Percentiles rank a stretch among this genome's conserved stretches.
Evolutionary conservation across 148 eudicot genomes (phyloP).

Genomic region (Cornus kousa): DNA sequence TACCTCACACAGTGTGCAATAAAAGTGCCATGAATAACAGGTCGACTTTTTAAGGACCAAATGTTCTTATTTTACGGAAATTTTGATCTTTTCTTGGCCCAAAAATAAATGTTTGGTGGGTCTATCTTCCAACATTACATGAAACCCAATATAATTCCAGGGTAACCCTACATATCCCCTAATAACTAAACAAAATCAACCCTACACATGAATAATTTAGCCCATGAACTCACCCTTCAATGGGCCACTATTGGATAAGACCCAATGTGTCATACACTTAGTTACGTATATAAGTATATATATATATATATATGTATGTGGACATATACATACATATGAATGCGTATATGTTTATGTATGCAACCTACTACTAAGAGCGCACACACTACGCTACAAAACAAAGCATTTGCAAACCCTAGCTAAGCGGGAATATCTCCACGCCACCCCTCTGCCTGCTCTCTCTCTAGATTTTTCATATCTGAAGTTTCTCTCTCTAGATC

Average conservation of each 20-base stretch:
- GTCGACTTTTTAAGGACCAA: too few relatives aligned
- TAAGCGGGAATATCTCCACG: background rate
- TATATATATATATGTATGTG: too few relatives aligned
- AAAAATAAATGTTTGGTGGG: background rate
- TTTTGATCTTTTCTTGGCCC: background rate
- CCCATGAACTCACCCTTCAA: background rate
- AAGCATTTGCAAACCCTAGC: conserved; percentile 2
- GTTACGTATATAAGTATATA: too few relatives aligned
- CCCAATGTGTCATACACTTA: too few relatives aligned
- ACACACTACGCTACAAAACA: background rate
- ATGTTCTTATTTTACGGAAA: background rate
- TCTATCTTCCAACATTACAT: background rate
- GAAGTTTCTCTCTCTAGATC: background rate
- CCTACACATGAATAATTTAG: background rate
- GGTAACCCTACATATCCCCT: too few relatives aligned
- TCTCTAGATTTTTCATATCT: background rate
- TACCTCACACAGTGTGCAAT: too few relatives aligned
- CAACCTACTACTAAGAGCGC: background rate
- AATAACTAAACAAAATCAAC: background rate
- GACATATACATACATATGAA: too few relatives aligned
- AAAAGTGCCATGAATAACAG: too few relatives aligned
- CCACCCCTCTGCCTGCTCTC: background rate
- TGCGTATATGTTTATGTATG: too few relatives aligned
- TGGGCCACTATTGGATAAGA: background rate
- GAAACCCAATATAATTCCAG: too few relatives aligned